Conservation (phyloP, 208 protist genomes). For the Leishmania mexicana region DNA sequence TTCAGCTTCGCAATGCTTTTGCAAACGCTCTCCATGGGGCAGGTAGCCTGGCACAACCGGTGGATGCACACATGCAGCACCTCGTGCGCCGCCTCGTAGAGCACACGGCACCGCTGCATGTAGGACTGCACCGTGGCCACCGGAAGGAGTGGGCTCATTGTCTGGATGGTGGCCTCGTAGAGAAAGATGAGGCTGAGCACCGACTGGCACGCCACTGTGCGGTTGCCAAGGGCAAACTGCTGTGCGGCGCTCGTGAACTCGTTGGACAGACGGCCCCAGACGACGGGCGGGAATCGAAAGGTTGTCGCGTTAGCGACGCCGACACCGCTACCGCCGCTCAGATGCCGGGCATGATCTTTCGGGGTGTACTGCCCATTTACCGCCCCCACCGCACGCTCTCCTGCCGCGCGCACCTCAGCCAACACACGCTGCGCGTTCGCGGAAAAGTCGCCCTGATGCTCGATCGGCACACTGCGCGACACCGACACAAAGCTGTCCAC, state of each 20-base stretch:
- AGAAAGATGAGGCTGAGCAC: constrained; percentile 63
- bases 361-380: constrained; percentile 35
- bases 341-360: constrained; percentile 13
- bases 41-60: constrained; percentile 75
- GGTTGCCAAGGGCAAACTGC: constrained; percentile 68
- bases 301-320: constrained; percentile 1
- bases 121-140: constrained; percentile 37
- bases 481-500: constrained; percentile 88
- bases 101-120: constrained; percentile 35
- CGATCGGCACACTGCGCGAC: constrained; percentile 67
- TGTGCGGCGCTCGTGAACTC: constrained; percentile 55
- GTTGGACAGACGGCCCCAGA: constrained; percentile 60
- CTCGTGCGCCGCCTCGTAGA: constrained; percentile 63
- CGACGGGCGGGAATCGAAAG: constrained; percentile 62
- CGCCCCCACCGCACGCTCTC: constrained; percentile 44
- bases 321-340: background rate
- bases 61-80: constrained; percentile 83
- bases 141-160: constrained; percentile 63
- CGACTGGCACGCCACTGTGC: constrained; percentile 65
- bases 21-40: constrained; percentile 59
- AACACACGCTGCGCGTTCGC: constrained; percentile 44
- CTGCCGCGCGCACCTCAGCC: constrained; percentile 47
- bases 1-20: constrained; percentile 70
- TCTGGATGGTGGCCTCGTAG: constrained; percentile 58
- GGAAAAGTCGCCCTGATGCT: constrained; percentile 78